These are phyloP conservation scores for Micromonas commoda DNA, from an alignment of 139 green algal genomes.

Conservation along the genomic window DNA sequence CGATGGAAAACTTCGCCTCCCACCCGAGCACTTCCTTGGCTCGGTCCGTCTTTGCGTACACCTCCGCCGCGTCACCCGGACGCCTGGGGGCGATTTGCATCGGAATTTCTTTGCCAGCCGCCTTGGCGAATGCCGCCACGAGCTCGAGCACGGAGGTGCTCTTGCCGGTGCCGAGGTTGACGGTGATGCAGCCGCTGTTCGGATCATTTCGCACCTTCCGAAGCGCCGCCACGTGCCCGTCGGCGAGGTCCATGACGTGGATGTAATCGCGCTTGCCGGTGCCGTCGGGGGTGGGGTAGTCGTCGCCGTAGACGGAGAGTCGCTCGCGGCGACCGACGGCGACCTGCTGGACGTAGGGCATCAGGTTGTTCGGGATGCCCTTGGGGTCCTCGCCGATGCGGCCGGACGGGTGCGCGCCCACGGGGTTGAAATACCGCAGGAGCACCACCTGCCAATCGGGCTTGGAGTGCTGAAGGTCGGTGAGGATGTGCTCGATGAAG, in stretches of 20 bases:
- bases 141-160: slow-evolving; percentile 94
- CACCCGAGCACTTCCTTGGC: slow-evolving; percentile 11
- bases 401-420: slow-evolving; percentile 59
- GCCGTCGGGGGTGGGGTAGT: slow-evolving; percentile 80
- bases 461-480: slow-evolving; percentile 60
- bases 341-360: slow-evolving; percentile 98
- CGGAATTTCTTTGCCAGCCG: slow-evolving; percentile 62
- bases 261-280: slow-evolving; percentile 93
- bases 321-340: slow-evolving; percentile 72
- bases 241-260: slow-evolving; percentile 82
- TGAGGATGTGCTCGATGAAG: slow-evolving; percentile 80
- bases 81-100: slow-evolving; percentile 46
- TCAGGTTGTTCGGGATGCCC: slow-evolving; percentile 97
- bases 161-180: slow-evolving; percentile 90
- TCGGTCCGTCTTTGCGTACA: slow-evolving; percentile 75
- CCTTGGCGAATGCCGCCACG: slow-evolving; percentile 85
- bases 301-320: slow-evolving; percentile 86
- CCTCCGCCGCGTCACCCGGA: slow-evolving; percentile 69
- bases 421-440: slow-evolving; percentile 91
- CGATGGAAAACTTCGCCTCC: slow-evolving; percentile 59
- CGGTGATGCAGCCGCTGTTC: slow-evolving; percentile 48
- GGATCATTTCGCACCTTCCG: slow-evolving; percentile 40
- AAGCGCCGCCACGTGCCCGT: slow-evolving; percentile 81
- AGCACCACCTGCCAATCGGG: slow-evolving; percentile 80
- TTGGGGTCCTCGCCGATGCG: slow-evolving; percentile 90